Evolutionary conservation across 202 grass and related monocot species (phyloP).

Genomic region (Saccharum hybrid): DNA sequence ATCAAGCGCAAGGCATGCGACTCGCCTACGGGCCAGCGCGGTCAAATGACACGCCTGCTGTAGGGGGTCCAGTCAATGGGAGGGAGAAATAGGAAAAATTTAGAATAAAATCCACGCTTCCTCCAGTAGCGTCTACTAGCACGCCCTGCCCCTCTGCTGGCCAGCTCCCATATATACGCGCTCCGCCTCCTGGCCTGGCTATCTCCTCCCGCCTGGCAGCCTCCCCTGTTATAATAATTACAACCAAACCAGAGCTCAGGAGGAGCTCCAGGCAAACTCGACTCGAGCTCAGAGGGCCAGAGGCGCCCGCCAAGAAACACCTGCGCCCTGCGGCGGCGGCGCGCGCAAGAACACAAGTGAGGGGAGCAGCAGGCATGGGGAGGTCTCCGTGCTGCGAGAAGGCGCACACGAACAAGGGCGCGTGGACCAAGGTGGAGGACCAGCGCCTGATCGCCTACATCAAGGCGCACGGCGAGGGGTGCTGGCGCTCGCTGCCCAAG

Average conservation of each 20-base stretch:
- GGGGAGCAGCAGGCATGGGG: slow-evolving; percentile 52
- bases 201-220: too few relatives aligned
- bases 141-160: not conserved
- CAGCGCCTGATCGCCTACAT: slow-evolving; percentile 92
- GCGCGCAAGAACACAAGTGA: not conserved
- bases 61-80: slow-evolving; percentile 43
- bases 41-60: slow-evolving; percentile 29
- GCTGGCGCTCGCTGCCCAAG: slow-evolving; percentile 96
- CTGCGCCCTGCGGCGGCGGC: not conserved
- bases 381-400: slow-evolving; percentile 99
- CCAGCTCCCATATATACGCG: slow-evolving; percentile 48
- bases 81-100: not conserved
- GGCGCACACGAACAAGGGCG: slow-evolving; percentile 97
- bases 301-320: not conserved
- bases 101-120: not conserved
- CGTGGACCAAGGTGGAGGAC: slow-evolving; percentile 98
- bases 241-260: not conserved
- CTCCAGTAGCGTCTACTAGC: not conserved
- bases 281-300: not conserved
- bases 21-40: not conserved
- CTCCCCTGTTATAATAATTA: too few relatives aligned
- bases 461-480: slow-evolving; percentile 84
- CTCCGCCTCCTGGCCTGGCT: not conserved
- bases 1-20: not conserved
- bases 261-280: not conserved